Conservation (phyloP, 768 basidiomycete species). For the Termitomyces eurrhizus region DNA sequence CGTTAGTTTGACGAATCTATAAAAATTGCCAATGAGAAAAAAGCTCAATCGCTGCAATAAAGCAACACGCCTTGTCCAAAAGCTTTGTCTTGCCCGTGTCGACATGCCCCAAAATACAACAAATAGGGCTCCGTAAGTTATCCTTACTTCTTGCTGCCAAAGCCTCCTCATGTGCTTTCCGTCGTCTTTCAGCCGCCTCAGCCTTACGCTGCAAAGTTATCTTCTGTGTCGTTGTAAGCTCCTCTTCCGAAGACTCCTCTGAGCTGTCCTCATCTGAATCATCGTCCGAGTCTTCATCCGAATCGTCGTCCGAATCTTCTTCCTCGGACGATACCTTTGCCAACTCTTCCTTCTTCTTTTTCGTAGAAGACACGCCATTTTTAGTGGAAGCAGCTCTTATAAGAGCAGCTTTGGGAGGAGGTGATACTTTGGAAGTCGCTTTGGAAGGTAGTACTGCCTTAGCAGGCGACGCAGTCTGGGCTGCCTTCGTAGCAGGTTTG, state of each 20-base stretch:
- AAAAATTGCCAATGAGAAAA: neutral
- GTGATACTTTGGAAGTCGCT: neutral
- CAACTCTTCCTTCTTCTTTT: constrained; percentile 18
- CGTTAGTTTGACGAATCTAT: constrained; percentile 98
- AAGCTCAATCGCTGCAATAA: constrained; percentile 3
- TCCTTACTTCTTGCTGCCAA: constrained; percentile 85
- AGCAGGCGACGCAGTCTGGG: constrained; percentile 11
- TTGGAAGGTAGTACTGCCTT: neutral
- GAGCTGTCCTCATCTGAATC: constrained; percentile 47
- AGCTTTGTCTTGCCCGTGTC: constrained; percentile 99
- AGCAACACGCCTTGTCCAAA: constrained; percentile 74
- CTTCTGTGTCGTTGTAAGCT: constrained; percentile 63
- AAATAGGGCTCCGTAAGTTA: constrained; percentile 92
- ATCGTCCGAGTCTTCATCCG: constrained; percentile 36
- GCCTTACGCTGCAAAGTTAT: constrained; percentile 71
- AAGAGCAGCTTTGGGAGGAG: neutral
- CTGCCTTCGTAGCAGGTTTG: constrained; percentile 21
- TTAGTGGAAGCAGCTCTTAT: constrained; percentile 19
- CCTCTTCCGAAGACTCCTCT: constrained; percentile 51
- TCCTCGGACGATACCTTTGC: constrained; percentile 25
- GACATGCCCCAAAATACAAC: constrained; percentile 98
- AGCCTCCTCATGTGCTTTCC: constrained; percentile 80
- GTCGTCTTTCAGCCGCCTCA: constrained; percentile 76
- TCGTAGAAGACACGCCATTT: constrained; percentile 12
- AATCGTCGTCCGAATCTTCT: constrained; percentile 18